A percentile compares a stretch with the other conserved stretches of the same genome.
These are phyloP conservation scores for Leccinum subtestaceum DNA, from an alignment of 768 basidiomycete genomes.

Conservation along the genomic window DNA sequence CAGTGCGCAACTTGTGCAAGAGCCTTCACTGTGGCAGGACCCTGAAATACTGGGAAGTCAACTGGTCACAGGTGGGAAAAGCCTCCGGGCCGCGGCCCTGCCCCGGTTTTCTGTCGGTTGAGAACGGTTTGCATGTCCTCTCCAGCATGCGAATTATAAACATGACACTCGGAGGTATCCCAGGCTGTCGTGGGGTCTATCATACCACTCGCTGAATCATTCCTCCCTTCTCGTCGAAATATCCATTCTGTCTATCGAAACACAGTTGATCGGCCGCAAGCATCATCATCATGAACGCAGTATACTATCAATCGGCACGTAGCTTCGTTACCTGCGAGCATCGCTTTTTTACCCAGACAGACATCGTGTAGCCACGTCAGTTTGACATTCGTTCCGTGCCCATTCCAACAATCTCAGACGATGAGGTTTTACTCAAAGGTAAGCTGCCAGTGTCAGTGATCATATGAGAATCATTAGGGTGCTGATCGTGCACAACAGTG, in stretches of 20 bases:
- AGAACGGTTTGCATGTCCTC: neutral
- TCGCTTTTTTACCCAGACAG: neutral
- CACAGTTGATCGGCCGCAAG: neutral
- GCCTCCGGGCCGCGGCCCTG: neutral
- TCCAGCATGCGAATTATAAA: neutral
- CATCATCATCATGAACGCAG: conserved; percentile 41
- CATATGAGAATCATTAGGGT: neutral
- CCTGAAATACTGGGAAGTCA: too few species aligned
- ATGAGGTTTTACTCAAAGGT: conserved; percentile 62
- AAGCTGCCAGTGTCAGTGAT: conserved; percentile 2
- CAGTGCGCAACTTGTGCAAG: neutral
- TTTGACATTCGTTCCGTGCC: conserved; percentile 52
- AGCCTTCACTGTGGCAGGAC: neutral
- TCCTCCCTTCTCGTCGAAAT: neutral
- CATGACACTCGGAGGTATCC: conserved; percentile 1
- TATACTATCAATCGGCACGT: conserved; percentile 44
- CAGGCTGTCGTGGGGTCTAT: conserved; percentile 9
- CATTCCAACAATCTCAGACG: conserved; percentile 50
- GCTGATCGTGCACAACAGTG: conserved; percentile 25
- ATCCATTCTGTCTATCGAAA: too few species aligned
- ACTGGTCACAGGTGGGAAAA: neutral
- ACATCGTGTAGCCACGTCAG: conserved; percentile 38
- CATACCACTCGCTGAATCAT: neutral
- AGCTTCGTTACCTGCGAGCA: conserved; percentile 2
- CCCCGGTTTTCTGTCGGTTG: neutral